Evolutionary conservation across 2,329 filamentous ascomycete species (phyloP).

Genomic region (Penicillium oxalicum): DNA sequence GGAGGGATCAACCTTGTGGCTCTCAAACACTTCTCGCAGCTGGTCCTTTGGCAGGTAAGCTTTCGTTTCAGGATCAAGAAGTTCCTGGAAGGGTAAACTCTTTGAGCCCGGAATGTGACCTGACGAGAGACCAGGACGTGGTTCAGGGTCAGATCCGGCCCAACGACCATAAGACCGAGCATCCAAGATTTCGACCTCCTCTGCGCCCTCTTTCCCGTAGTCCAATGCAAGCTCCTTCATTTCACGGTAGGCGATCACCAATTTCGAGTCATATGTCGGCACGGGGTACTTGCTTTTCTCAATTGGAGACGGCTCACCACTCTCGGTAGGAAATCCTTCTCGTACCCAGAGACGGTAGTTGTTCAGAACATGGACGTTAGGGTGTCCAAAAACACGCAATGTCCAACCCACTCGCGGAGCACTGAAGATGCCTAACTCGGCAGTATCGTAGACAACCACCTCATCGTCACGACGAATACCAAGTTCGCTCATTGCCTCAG

Average conservation of each 20-base stretch:
- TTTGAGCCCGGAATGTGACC: constrained; percentile 88
- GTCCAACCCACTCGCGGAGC: constrained; percentile 94
- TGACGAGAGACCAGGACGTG: constrained; percentile 74
- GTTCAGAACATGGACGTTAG: constrained; percentile 82
- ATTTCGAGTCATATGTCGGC: constrained; percentile 54
- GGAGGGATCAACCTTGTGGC: constrained; percentile 70
- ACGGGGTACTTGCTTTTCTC: constrained; percentile 43
- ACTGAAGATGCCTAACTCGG: constrained; percentile 88
- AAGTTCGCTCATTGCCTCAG: constrained; percentile 78
- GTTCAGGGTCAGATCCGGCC: constrained; percentile 77
- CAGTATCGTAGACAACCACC: constrained; percentile 88
- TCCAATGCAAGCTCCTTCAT: constrained; percentile 71
- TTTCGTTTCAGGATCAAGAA: constrained; percentile 80
- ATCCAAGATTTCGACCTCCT: constrained; percentile 83
- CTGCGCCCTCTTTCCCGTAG: constrained; percentile 72
- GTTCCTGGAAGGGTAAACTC: constrained; percentile 69
- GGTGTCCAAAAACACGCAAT: constrained; percentile 80
- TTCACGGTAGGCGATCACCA: constrained; percentile 75
- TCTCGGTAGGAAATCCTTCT: constrained; percentile 72
- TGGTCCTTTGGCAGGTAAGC: constrained; percentile 66
- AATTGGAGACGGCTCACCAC: constrained; percentile 48
- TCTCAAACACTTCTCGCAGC: constrained; percentile 68
- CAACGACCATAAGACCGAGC: constrained; percentile 75
- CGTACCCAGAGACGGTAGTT: constrained; percentile 95
- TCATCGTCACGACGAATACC: constrained; percentile 83